Percentiles rank a stretch among this genome's conserved stretches.
Conservation (phyloP, 2,329 filamentous ascomycete genomes). For the Podosphaera xanthii region DNA sequence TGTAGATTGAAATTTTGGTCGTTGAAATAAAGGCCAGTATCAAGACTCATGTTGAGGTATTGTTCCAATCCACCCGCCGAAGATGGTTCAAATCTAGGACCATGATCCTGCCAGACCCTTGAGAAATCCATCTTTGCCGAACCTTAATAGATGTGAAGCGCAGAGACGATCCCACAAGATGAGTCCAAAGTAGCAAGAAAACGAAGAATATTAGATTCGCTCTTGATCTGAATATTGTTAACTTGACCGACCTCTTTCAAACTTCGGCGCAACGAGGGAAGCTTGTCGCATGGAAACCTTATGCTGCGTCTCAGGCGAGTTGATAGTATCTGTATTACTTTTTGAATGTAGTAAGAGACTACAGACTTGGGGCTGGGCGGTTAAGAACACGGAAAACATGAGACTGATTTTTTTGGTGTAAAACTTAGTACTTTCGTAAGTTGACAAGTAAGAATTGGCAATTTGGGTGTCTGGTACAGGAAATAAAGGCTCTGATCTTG, state of each 20-base stretch:
- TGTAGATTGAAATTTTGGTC: constrained; percentile 29
- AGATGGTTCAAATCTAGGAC: constrained; percentile 27
- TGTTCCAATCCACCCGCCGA: constrained; percentile 40
- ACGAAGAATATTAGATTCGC: neutral
- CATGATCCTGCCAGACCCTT: constrained; percentile 28
- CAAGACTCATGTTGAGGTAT: constrained; percentile 37
- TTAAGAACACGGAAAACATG: no score
- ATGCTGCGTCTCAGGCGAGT: no score
- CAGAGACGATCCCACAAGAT: neutral
- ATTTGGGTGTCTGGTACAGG: no score
- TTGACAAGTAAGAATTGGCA: no score
- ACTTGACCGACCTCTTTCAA: neutral
- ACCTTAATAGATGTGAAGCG: neutral
- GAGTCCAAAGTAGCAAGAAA: neutral
- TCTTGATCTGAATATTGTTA: neutral
- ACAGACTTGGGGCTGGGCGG: no score
- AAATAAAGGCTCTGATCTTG: no score
- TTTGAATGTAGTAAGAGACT: no score
- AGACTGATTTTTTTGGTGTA: no score
- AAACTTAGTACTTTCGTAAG: no score
- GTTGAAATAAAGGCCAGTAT: constrained; percentile 33
- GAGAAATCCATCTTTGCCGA: constrained; percentile 15
- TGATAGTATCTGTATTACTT: no score
- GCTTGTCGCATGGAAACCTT: no score
- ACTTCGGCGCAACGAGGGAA: no score